Percentiles rank a stretch among this genome's conserved stretches.
phyloP scores from a whole-genome alignment of 2,329 filamentous ascomycete species.

The Paraphoma sp. region DNA sequence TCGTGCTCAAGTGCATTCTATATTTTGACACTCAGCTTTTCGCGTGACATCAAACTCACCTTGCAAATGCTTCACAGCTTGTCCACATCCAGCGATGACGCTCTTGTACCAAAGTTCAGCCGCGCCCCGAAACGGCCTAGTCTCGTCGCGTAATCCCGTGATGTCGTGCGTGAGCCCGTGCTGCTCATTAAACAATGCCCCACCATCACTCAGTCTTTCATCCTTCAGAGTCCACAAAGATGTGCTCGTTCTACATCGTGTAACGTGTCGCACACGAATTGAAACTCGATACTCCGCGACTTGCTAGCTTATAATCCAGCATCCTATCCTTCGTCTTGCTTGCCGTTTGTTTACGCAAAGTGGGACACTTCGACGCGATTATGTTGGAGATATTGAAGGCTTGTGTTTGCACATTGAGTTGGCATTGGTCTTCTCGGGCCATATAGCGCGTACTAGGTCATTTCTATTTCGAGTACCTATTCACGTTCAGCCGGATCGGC shows the following conservation, averaged over 20 bases:
- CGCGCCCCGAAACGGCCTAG: neutral
- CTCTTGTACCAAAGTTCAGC: neutral
- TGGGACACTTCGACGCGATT: neutral
- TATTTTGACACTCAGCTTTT: too few species aligned
- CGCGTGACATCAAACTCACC: too few species aligned
- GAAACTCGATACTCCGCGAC: neutral
- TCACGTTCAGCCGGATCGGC: too few species aligned
- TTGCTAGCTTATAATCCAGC: too few species aligned
- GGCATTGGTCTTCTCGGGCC: neutral
- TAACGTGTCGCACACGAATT: neutral
- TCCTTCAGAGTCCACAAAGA: neutral
- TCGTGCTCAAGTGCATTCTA: neutral
- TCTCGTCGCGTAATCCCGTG: conserved; percentile 29
- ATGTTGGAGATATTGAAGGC: neutral
- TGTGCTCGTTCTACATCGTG: neutral
- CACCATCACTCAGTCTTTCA: conserved; percentile 13
- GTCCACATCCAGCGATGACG: too few species aligned
- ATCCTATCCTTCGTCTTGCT: too few species aligned
- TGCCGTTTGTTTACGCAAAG: too few species aligned
- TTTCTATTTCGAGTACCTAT: too few species aligned
- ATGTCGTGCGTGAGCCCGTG: conserved; percentile 35
- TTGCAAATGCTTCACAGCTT: too few species aligned
- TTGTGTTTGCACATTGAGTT: neutral
- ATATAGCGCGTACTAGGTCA: too few species aligned
- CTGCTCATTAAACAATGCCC: conserved; percentile 11